These are phyloP conservation scores for Dendrobium nobile DNA, from an alignment of 106 monocot species.

Conservation along the genomic window DNA sequence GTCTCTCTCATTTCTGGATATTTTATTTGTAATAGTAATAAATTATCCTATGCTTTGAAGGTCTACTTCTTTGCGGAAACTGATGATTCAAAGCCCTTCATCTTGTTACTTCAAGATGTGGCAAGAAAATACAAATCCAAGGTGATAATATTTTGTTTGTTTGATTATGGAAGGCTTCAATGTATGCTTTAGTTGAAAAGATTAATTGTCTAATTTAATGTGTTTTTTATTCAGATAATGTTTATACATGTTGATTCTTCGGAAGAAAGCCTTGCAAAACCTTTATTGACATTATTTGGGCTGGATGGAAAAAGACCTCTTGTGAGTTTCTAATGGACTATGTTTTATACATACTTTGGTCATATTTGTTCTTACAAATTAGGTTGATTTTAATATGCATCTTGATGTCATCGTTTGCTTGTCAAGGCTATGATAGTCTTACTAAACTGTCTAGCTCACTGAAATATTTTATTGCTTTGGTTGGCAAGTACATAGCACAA, in stretches of 20 bases:
- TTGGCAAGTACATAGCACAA: neutral
- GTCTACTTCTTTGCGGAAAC: conserved; percentile 69
- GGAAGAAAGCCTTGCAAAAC: conserved; percentile 92
- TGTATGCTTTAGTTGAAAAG: neutral
- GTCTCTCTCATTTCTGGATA: neutral
- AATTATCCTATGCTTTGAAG: conserved; percentile 27
- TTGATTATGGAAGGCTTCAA: neutral
- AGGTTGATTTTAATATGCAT: neutral
- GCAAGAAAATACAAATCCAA: conserved; percentile 75
- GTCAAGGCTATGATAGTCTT: neutral
- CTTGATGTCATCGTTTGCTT: neutral
- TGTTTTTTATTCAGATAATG: conserved; percentile 60
- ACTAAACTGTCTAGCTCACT: neutral
- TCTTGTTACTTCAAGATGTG: conserved; percentile 39
- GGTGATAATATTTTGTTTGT: conserved; percentile 20
- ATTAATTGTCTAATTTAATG: neutral
- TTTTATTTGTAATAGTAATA: neutral
- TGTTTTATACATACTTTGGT: neutral
- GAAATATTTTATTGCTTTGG: neutral
- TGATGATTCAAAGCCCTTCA: conserved; percentile 49
- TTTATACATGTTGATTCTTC: conserved; percentile 75
- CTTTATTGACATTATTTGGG: conserved; percentile 85
- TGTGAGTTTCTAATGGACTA: conserved; percentile 35
- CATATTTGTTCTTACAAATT: neutral
- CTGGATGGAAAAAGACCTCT: conserved; percentile 57